These are phyloP conservation scores for Hypomyces perniciosus DNA, from an alignment of 2,329 filamentous ascomycete genomes.

Conservation along the genomic window DNA sequence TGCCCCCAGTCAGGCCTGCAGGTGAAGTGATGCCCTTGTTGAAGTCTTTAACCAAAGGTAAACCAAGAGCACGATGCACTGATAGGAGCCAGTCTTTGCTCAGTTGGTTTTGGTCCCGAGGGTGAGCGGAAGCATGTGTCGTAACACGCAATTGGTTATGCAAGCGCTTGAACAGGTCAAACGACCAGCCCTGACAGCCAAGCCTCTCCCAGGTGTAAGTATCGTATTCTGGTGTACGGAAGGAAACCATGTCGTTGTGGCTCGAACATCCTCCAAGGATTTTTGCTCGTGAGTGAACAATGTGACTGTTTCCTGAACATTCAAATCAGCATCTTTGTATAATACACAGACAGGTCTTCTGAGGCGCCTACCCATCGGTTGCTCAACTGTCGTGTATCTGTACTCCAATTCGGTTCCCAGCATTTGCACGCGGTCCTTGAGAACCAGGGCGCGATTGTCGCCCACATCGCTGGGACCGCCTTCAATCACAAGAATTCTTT, in stretches of 20 bases:
- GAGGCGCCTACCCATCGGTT: constrained; percentile 60
- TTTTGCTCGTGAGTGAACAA: constrained; percentile 87
- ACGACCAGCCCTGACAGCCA: constrained; percentile 81
- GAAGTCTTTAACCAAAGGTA: constrained; percentile 79
- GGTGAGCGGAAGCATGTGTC: constrained; percentile 74
- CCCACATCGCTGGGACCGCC: constrained; percentile 84
- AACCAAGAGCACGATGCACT: constrained; percentile 70
- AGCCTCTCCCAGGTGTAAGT: constrained; percentile 75
- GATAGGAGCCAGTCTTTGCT: constrained; percentile 85
- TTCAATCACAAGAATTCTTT: constrained; percentile 77
- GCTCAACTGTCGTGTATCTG: constrained; percentile 83
- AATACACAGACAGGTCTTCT: too few species aligned
- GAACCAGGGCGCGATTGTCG: constrained; percentile 77
- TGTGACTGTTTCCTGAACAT: constrained; percentile 61
- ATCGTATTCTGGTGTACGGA: constrained; percentile 86
- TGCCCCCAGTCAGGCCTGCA: constrained; percentile 66
- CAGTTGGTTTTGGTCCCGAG: constrained; percentile 79
- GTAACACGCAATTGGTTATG: constrained; percentile 82
- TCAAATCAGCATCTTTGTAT: too few species aligned
- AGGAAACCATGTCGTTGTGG: constrained; percentile 90
- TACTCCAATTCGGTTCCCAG: constrained; percentile 86
- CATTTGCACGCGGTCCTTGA: constrained; percentile 80
- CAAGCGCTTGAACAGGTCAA: constrained; percentile 75
- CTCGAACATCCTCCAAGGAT: constrained; percentile 88
- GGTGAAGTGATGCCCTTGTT: constrained; percentile 73